Evolutionary conservation across 805 yeast genomes (phyloP).

Genomic region (Hanseniaspora thailandica): DNA sequence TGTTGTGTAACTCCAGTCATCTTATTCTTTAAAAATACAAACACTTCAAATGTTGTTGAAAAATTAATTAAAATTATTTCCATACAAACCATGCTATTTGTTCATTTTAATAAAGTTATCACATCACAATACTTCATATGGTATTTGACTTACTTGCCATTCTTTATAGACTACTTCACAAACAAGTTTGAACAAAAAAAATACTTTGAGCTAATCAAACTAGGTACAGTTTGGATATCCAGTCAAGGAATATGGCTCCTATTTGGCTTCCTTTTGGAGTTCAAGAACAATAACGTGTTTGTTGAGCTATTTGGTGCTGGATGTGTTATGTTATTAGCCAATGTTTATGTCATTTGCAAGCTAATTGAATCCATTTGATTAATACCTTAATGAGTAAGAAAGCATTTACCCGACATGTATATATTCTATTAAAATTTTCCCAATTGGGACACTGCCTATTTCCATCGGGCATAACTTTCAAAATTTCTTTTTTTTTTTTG

Average conservation of each 20-base stretch:
- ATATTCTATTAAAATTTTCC: background rate
- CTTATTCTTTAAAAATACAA: slow-evolving; percentile 22
- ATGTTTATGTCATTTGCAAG: slow-evolving; percentile 48
- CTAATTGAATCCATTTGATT: slow-evolving; percentile 37
- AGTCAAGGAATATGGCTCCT: slow-evolving; percentile 70
- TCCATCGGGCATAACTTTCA: background rate
- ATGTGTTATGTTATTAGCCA: slow-evolving; percentile 48
- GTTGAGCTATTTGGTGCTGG: slow-evolving; percentile 46
- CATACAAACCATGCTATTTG: slow-evolving; percentile 68
- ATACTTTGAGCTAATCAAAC: slow-evolving; percentile 34
- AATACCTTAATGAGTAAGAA: no score
- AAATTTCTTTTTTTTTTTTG: no score
- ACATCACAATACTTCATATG: slow-evolving; percentile 95
- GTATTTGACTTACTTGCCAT: slow-evolving; percentile 79
- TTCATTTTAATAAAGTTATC: slow-evolving; percentile 66
- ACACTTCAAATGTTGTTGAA: slow-evolving; percentile 18
- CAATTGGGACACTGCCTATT: background rate
- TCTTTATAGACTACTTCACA: slow-evolving; percentile 38
- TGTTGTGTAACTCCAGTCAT: slow-evolving; percentile 44
- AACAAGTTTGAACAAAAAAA: slow-evolving; percentile 17
- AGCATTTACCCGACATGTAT: background rate
- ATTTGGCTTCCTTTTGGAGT: slow-evolving; percentile 70
- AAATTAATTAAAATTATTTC: slow-evolving; percentile 47
- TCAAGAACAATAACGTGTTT: slow-evolving; percentile 57
- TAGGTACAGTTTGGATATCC: slow-evolving; percentile 44